Evolutionary conservation across 306 rosid species (phyloP), one percentile per base, ranked within the genome.

Genomic region (Cicer pinnatifidum): DNA sequence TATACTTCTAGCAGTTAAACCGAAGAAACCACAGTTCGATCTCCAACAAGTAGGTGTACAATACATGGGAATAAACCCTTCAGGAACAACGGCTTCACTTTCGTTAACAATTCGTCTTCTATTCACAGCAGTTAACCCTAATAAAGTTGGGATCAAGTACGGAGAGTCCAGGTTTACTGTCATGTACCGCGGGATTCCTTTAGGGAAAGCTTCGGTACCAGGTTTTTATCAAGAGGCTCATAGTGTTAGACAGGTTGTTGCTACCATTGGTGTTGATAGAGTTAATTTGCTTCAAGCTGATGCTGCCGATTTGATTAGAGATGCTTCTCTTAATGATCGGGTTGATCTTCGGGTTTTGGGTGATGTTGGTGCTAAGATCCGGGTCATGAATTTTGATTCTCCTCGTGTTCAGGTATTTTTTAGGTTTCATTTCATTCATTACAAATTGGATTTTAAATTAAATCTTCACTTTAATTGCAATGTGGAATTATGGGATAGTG

Each of bases 341-440:
- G 96, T 94, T 6, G 98, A 91, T 47, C 92, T 91, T 7, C 37
- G 96, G 62, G 90, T 94, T 20, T 9, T 88, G 39, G 97, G 97
- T 3, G 98, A 94, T 11, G 95, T 94, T 38, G 90, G 92, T n/a
- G 99, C 99, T 56, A 94, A 87, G 96, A 94, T 94, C 89, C 99
- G 99, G 23, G 85, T 94, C 82, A 53, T 94, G 65, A 89, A 87
- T 75, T 64, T 91, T 73, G 93, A 94, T 82, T 88, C 99, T 0
- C 97, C 97, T 0, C 84, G 88, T 13, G 95, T 94, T 78, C 91
- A 94, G 96, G 99, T 94, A 47, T n/a, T 8, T 9, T 47, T 71
- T 52, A 33, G 33, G 38, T 72, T 28, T 8, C 17, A 11, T 81
- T 50, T 0, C 47, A 13, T 19, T 28, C 35, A 16, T 1, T 35